Percentiles rank a stretch among this genome's conserved stretches.
phyloP scores from a whole-genome alignment of 768 basidiomycete genomes.

The Crassisporium funariophilum region DNA sequence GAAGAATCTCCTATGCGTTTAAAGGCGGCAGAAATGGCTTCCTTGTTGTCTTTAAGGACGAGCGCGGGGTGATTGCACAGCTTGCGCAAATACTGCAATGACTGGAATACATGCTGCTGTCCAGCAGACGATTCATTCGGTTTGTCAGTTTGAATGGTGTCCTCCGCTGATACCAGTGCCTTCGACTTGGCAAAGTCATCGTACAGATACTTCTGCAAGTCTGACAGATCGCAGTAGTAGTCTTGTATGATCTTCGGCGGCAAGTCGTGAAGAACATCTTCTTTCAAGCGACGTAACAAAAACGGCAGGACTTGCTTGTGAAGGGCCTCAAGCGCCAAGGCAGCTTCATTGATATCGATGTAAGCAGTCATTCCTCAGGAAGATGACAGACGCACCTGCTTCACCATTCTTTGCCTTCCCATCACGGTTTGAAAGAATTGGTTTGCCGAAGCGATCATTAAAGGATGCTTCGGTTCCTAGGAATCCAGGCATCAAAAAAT shows the following conservation, averaged over 20 bases:
- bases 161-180: constrained; percentile 64
- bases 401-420: constrained; percentile 94
- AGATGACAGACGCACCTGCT: constrained; percentile 61
- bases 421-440: constrained; percentile 92
- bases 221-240: constrained; percentile 97
- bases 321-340: constrained; percentile 90
- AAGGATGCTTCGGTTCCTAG: constrained; percentile 94
- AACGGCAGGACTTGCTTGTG: constrained; percentile 99
- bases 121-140: constrained; percentile 42
- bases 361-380: not conserved
- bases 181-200: constrained; percentile 89
- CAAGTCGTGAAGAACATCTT: constrained; percentile 93
- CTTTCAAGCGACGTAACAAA: constrained; percentile 92
- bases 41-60: constrained; percentile 75
- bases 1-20: constrained; percentile 46
- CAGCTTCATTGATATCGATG: constrained; percentile 52
- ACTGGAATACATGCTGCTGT: constrained; percentile 94
- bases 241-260: constrained; percentile 99
- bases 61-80: constrained; percentile 97
- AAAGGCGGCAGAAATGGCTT: constrained; percentile 60
- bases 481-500: constrained; percentile 99
- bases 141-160: constrained; percentile 54
- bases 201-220: constrained; percentile 90
- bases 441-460: constrained; percentile 94
- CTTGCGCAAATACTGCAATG: constrained; percentile 94